These are phyloP conservation scores for Bipolaris cookei DNA, from an alignment of 2,329 filamentous ascomycete genomes.

Conservation along the genomic window DNA sequence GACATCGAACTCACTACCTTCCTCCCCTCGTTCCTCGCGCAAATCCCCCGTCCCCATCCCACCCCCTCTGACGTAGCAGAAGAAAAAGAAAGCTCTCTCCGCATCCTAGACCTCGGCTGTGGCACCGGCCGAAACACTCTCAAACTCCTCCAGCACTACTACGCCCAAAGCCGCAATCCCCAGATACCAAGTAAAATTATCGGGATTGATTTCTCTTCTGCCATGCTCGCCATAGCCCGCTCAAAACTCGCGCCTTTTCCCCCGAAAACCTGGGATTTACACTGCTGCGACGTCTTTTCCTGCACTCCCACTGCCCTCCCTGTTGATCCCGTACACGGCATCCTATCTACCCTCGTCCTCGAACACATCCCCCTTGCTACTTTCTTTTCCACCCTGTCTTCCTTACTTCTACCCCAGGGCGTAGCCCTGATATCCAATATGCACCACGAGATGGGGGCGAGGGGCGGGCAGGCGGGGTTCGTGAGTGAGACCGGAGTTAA, in stretches of 20 bases:
- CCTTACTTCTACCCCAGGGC: conserved; percentile 55
- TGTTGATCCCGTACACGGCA: conserved; percentile 47
- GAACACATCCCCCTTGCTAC: conserved; percentile 64
- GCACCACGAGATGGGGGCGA: conserved; percentile 67
- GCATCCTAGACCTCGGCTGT: conserved; percentile 67
- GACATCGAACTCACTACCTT: conserved; percentile 60
- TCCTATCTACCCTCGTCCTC: conserved; percentile 68
- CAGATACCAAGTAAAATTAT: conserved; percentile 49
- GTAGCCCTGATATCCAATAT: conserved; percentile 70
- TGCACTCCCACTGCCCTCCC: conserved; percentile 15
- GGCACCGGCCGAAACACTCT: conserved; percentile 69
- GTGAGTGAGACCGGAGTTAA: conserved; percentile 60
- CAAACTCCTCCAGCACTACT: conserved; percentile 54
- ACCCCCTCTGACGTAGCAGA: conserved; percentile 6
- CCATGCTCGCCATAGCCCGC: conserved; percentile 64
- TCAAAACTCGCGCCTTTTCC: conserved; percentile 38
- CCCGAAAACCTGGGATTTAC: conserved; percentile 15
- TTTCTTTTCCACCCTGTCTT: conserved; percentile 58
- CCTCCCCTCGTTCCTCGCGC: conserved; percentile 57
- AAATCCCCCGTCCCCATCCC: conserved; percentile 24
- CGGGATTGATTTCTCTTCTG: conserved; percentile 63
- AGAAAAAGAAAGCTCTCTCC: conserved; percentile 23
- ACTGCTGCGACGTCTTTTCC: conserved; percentile 43
- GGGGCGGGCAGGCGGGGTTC: conserved; percentile 66
- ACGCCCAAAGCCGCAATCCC: not conserved